These are phyloP conservation scores for Venturia pyrina DNA, from an alignment of 2,329 filamentous ascomycete genomes.

Conservation along the genomic window DNA sequence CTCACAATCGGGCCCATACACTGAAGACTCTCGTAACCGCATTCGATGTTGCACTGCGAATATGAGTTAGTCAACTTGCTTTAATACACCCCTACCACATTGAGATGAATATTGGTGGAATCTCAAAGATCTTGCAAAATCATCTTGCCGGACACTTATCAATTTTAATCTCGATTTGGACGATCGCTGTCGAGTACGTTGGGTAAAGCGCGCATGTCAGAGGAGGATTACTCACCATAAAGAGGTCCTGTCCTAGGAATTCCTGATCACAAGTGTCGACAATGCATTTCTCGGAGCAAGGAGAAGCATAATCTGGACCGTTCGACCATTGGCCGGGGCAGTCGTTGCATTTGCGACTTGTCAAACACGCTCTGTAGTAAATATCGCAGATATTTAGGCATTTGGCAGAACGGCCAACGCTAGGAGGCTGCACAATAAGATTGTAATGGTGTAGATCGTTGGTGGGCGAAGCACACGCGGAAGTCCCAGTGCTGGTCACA, in stretches of 20 bases:
- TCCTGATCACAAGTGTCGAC: not conserved
- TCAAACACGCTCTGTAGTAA: not conserved
- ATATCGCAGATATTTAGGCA: not conserved
- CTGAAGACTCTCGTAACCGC: not conserved
- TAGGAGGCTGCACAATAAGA: not conserved
- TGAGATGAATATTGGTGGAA: no score
- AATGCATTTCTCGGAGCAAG: not conserved
- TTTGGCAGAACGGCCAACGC: not conserved
- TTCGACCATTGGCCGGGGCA: not conserved
- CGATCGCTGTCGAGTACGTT: no score
- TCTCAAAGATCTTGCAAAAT: no score
- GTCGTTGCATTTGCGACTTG: not conserved
- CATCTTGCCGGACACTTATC: not conserved
- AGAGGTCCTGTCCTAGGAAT: not conserved
- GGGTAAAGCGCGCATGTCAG: no score
- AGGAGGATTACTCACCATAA: not conserved
- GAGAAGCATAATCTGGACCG: not conserved
- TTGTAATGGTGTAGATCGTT: not conserved
- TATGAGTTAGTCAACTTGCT: not conserved
- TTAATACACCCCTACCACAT: no score
- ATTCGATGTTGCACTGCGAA: not conserved
- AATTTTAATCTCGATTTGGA: not conserved
- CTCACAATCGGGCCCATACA: not conserved
- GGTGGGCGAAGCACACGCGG: not conserved
- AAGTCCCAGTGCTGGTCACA: not conserved